Evolutionary conservation across 441 rosid genomes (phyloP), one percentile per base, ranked within the genome.

Genomic region (Isatis lusitanica): DNA sequence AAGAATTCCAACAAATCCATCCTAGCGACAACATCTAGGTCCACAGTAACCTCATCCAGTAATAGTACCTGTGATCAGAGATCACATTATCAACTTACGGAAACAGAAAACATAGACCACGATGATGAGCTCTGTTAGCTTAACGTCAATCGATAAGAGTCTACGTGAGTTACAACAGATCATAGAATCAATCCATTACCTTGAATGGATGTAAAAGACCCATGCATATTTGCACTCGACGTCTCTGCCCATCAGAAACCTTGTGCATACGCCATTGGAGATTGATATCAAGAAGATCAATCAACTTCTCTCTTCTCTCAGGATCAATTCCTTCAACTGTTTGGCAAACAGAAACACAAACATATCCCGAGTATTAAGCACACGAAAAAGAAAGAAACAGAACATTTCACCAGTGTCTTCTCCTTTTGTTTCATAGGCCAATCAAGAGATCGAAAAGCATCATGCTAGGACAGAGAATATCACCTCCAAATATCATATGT

Each of bases 401-500:
- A 40, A n/a, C 15, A 64, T 21, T 51, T 24, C 33, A 24, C 3
- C 0, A 51, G 3, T 26, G 33, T 26, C 9, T 24, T 24, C 33
- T 26, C 28, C 28, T 26, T 26, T 26, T 1, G 42, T 38, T 10
- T 38, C 24, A 42, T 17, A 61, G 2, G 12, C 36, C 8, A 51
- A 71, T 51, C 35, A 10, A 48, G 12, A 63, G 26, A 61, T 48
- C 2, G 8, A 50, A 21, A 15, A 36, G 30, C 21, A 51, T n/a
- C 24, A 57, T 55, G 39, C 68, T n/a, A 28, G 52, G 36, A 21
- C 51, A 18, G 16, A 57, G 39, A 76, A 15, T 9, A 64, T 18
- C 53, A 94, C 98, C 96, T 85, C 93, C 90, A 76, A 83, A 86
- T 50, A 88, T 88, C 90, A 88, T 85, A 79, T 88, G 90, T 40